phyloP scores from a whole-genome alignment of 345 rosid species.

The Arabis hirsuta region DNA sequence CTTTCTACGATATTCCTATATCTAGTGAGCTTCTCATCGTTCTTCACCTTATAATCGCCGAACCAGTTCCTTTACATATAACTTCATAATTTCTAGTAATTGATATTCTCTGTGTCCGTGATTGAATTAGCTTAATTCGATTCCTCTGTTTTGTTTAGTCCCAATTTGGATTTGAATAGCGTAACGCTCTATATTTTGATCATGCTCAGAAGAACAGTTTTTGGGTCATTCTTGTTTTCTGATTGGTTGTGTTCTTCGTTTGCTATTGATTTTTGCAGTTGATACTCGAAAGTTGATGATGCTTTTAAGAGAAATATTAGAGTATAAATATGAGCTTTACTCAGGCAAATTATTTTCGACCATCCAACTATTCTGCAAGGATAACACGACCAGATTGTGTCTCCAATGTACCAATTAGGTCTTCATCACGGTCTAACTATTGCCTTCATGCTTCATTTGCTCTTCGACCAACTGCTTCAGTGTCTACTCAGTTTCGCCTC shows the following conservation, averaged over 20 bases:
- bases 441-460: conserved; percentile 20
- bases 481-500: conserved; percentile 35
- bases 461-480: conserved; percentile 23
- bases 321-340: conserved; percentile 40
- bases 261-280: conserved; percentile 5
- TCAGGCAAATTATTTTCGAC: conserved; percentile 44
- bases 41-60: background rate
- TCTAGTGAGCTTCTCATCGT: background rate
- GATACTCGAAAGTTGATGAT: background rate
- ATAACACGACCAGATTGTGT: conserved; percentile 14
- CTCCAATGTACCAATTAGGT: conserved; percentile 19
- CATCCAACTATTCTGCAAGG: conserved; percentile 23
- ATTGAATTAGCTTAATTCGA: background rate
- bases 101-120: background rate
- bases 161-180: background rate
- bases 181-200: background rate
- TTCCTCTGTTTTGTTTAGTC: background rate
- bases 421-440: conserved; percentile 15
- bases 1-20: background rate
- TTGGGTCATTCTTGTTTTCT: background rate
- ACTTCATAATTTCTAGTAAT: conserved; percentile 14
- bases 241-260: background rate
- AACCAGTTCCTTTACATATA: background rate
- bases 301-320: conserved; percentile 1
- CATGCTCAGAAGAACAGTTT: background rate